phyloP scores from a whole-genome alignment of 2,329 filamentous ascomycete species.

The Cryphonectria radicalis region DNA sequence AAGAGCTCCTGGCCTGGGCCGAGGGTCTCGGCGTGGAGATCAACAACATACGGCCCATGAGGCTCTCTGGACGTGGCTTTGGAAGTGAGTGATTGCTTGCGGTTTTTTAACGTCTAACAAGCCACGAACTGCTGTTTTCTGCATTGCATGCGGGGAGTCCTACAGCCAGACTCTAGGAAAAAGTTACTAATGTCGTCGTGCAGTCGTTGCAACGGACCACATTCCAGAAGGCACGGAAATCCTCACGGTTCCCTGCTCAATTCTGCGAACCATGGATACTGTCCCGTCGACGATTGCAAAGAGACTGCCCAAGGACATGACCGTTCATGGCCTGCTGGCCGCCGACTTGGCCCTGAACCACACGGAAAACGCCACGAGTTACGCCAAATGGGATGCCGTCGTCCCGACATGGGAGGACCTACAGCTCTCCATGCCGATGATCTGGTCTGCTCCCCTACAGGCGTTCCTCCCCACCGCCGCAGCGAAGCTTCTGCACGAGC shows the following conservation, averaged over 20 bases:
- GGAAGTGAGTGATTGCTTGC: conserved; percentile 46
- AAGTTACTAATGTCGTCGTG: neutral
- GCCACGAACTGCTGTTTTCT: neutral
- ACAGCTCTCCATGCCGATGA: conserved; percentile 47
- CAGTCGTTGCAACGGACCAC: conserved; percentile 16
- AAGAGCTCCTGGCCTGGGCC: conserved; percentile 71
- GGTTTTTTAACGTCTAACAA: neutral
- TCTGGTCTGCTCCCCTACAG: conserved; percentile 53
- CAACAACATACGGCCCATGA: conserved; percentile 67
- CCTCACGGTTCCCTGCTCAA: conserved; percentile 56
- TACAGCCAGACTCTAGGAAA: neutral
- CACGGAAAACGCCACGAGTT: conserved; percentile 46
- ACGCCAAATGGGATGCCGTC: conserved; percentile 65
- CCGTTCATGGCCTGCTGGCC: conserved; percentile 75
- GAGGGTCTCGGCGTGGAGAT: conserved; percentile 65
- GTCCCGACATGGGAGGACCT: conserved; percentile 70
- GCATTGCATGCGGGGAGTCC: neutral
- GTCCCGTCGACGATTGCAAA: conserved; percentile 58
- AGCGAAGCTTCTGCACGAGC: conserved; percentile 54
- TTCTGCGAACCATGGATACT: conserved; percentile 67
- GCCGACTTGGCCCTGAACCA: conserved; percentile 64
- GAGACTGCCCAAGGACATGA: conserved; percentile 57
- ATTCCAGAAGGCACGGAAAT: conserved; percentile 37
- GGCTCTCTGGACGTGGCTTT: conserved; percentile 73
- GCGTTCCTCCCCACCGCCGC: conserved; percentile 51